Evolutionary conservation across 1,284 basidiomycete species (phyloP).

Genomic region (Trichosporon sp.): DNA sequence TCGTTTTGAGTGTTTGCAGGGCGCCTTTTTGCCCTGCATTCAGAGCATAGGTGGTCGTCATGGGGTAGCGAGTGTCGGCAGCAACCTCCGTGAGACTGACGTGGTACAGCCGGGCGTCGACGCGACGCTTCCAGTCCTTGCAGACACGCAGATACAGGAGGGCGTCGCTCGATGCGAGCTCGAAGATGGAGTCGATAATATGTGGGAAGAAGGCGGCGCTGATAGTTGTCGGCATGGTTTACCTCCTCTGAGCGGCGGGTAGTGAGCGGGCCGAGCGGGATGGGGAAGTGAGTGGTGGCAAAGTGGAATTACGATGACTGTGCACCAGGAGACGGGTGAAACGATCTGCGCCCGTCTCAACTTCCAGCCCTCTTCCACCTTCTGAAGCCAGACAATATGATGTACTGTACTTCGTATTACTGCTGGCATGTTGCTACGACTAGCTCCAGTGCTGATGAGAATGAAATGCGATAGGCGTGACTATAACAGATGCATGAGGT

Average conservation of each 20-base stretch:
- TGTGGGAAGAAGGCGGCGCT: slow-evolving; percentile 11
- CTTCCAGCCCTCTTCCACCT: too few relatives aligned
- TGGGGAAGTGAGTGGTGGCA: background rate
- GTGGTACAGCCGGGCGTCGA: background rate
- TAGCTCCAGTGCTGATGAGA: too few relatives aligned
- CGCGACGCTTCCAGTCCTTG: background rate
- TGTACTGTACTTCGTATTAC: too few relatives aligned
- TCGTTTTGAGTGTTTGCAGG: background rate
- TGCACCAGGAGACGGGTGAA: too few relatives aligned
- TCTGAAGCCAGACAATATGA: too few relatives aligned
- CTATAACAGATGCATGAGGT: too few relatives aligned
- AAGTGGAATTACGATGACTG: background rate
- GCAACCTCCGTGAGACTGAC: background rate
- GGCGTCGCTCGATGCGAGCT: background rate
- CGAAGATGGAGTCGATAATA: slow-evolving; percentile 10
- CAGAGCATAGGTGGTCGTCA: background rate
- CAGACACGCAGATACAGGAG: slow-evolving; percentile 7
- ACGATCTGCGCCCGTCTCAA: too few relatives aligned
- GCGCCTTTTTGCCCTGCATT: background rate
- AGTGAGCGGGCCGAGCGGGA: background rate
- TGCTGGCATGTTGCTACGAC: too few relatives aligned
- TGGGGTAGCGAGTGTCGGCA: background rate
- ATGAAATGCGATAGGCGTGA: too few relatives aligned
- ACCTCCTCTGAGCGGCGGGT: background rate
- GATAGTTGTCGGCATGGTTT: background rate